Evolutionary conservation across 768 basidiomycete species (phyloP), one percentile per base, ranked within the genome.

Genomic region (Leccinum rimulosum): DNA sequence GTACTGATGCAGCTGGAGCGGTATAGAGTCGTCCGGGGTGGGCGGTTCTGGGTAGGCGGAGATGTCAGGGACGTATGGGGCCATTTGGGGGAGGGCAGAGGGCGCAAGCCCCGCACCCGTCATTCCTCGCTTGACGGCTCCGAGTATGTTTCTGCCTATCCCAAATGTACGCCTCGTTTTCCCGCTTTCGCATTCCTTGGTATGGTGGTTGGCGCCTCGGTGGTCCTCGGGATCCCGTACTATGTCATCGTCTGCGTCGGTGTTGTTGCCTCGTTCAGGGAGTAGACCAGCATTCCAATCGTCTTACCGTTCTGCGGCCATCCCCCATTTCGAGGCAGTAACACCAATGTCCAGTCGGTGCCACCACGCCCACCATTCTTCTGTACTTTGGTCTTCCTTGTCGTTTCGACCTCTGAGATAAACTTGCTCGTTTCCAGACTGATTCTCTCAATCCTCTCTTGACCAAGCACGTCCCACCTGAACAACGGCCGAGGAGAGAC

Each of bases 71-170:
- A 22, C 22, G 22, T 22, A 22, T 22, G 22, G 22, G 22, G 22
- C 22, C 22, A 22, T 22, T 22, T 22, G 22, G 22, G 22, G 22
- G 22, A 22, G 22, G 22, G 22, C 22, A 22, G 22, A 22, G 22
- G 22, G 22, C 6, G 50, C 50, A 51, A 66, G 60, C 17, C 58
- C 65, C 22, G 56, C 67, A 12, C 69, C 70, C 50, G 67, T 89
- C 22, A 76, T 90, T 28, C 89, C 90, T 2, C 84, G 84, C 38
- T 82, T 93, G 38, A 79, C 86, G 36, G 72, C 83, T 30, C 86
- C 91, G 35, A 87, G 85, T 35, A 88, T 93, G 87, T 93, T 93
- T 70, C 75, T 93, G 50, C 91, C 91, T n/a, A 88, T 93, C 47
- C 91, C 92, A 53, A 91, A 91, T 77, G 91, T 93, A 81, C 84